Conservation (phyloP, 2,329 filamentous ascomycete species). For the Aspergillus calidoustus region DNA sequence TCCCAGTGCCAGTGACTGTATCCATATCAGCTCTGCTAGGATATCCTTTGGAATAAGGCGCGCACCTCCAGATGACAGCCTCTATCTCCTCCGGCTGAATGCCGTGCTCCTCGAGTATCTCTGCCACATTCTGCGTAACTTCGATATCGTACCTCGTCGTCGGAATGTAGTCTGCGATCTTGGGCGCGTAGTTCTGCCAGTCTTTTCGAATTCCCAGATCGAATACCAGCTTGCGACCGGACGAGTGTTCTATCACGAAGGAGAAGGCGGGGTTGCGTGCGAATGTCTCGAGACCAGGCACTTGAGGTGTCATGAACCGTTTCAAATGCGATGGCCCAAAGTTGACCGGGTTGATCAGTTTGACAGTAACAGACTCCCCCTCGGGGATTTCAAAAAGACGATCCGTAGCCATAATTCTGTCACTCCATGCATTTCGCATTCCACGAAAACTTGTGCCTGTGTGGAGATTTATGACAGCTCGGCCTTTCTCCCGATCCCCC, state of each 20-base stretch:
- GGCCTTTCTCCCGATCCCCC: not conserved
- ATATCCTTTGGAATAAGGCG: not conserved
- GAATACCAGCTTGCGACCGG: slow-evolving; percentile 27
- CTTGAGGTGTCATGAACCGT: slow-evolving; percentile 13
- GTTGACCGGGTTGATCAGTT: slow-evolving; percentile 12
- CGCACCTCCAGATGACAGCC: slow-evolving; percentile 30
- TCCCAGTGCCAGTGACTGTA: slow-evolving; percentile 36
- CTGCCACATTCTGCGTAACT: slow-evolving; percentile 30
- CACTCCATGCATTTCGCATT: not conserved
- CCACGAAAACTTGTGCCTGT: too few species aligned
- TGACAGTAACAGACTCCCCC: slow-evolving; percentile 5
- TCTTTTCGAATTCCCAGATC: slow-evolving; percentile 40
- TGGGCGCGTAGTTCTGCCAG: slow-evolving; percentile 32
- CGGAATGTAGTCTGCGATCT: slow-evolving; percentile 24
- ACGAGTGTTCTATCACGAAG: slow-evolving; percentile 12
- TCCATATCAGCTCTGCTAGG: too few species aligned
- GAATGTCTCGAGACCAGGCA: slow-evolving; percentile 9
- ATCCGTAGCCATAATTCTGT: not conserved
- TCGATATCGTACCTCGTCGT: slow-evolving; percentile 24
- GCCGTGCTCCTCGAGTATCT: slow-evolving; percentile 29
- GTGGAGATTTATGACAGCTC: not conserved
- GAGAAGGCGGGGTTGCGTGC: slow-evolving; percentile 7
- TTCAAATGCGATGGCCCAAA: slow-evolving; percentile 12
- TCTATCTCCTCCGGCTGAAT: slow-evolving; percentile 27
- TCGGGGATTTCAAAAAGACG: slow-evolving; percentile 7